These are phyloP conservation scores for Hawksworthiomyces lignivorus DNA, from an alignment of 2,329 filamentous ascomycete species.

Conservation along the genomic window DNA sequence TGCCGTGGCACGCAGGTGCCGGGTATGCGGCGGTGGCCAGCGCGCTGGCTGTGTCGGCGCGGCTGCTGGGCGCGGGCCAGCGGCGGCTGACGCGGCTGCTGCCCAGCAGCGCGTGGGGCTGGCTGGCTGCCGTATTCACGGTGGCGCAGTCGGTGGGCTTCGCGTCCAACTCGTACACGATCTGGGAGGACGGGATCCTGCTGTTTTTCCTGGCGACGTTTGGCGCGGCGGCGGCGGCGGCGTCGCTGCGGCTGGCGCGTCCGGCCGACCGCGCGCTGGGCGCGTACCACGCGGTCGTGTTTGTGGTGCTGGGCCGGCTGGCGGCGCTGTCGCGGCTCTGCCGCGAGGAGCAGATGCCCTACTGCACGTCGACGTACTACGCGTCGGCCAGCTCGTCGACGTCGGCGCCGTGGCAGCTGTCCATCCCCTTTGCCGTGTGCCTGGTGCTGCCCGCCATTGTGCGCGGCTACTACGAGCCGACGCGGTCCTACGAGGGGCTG, in stretches of 20 bases:
- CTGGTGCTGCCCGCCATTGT: slow-evolving; percentile 66
- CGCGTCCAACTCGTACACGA: slow-evolving; percentile 95
- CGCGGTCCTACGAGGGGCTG: slow-evolving; percentile 79
- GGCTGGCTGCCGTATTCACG: slow-evolving; percentile 72
- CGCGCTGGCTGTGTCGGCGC: slow-evolving; percentile 30
- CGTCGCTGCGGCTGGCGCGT: slow-evolving; percentile 65
- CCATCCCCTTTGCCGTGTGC: slow-evolving; percentile 68
- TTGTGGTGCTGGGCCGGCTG: slow-evolving; percentile 68
- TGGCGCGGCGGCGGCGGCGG: slow-evolving; percentile 64
- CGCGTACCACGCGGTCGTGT: slow-evolving; percentile 76
- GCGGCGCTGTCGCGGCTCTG: slow-evolving; percentile 88
- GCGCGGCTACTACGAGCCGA: slow-evolving; percentile 72
- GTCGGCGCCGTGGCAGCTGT: slow-evolving; percentile 81
- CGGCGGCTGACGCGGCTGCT: slow-evolving; percentile 41
- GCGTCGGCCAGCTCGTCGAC: slow-evolving; percentile 86
- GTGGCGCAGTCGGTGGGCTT: slow-evolving; percentile 88
- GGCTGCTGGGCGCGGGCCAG: slow-evolving; percentile 36
- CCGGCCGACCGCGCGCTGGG: slow-evolving; percentile 64
- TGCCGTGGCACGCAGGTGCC: slow-evolving; percentile 31
- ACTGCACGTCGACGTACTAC: slow-evolving; percentile 92
- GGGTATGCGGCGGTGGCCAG: slow-evolving; percentile 38
- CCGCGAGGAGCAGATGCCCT: slow-evolving; percentile 97
- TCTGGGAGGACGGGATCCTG: slow-evolving; percentile 95
- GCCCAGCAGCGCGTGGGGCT: slow-evolving; percentile 80
- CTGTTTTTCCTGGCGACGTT: slow-evolving; percentile 89